Base-by-base conservation (phyloP, 352 stramenopile genomes). In the Phytophthora nicotianae region DNA sequence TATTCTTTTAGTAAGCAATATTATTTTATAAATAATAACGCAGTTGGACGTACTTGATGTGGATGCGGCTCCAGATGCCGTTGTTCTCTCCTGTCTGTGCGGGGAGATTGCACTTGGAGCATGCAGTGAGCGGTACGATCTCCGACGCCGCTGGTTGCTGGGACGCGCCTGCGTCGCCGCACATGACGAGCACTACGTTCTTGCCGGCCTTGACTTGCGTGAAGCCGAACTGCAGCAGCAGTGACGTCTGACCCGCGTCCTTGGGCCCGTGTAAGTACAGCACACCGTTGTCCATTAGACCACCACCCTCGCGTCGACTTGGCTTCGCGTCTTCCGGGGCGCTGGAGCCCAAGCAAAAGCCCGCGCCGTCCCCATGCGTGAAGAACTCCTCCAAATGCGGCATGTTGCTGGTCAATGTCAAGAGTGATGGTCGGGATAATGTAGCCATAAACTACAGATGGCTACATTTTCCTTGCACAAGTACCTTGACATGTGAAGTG, bases 191-290 rank as follows among this genome's bases (percentile, higher is more conserved):
- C 50, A 87, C 74, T 17, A 89, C 79, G 60, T 58, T 68, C 43
- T 73, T 68, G 14, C 66, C 76, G 2, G 45, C 55, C 24, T 70
- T 73, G 9, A 70, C 79, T 16, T 83, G 74, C 17, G 82, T 75
- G 52, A 89, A 91, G 29, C 74, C 82, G 50, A 81, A 83, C 40
- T 89, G 79, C 27, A 91, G 65, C 49, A 91, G 60, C 52, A 91
- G 43, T 54, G 82, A 88, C 50, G 79, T 89, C 65, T 85, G 70
- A 0, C 79, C 79, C 0, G 72, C 65, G 21, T 68, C 56, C 2
- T 42, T n/a, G 2, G 77, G 73, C 0, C 77, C 77, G 26, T 84
- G 77, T 4, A 90, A 45, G 40, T 76, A 86, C 53, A 84, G 40
- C 19, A 88, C 55, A 16, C 68, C 62, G 13, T 55, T 42, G 5